Base-by-base conservation (phyloP, 2,329 filamentous ascomycete species). In the Sporothrix euskadiensis region DNA sequence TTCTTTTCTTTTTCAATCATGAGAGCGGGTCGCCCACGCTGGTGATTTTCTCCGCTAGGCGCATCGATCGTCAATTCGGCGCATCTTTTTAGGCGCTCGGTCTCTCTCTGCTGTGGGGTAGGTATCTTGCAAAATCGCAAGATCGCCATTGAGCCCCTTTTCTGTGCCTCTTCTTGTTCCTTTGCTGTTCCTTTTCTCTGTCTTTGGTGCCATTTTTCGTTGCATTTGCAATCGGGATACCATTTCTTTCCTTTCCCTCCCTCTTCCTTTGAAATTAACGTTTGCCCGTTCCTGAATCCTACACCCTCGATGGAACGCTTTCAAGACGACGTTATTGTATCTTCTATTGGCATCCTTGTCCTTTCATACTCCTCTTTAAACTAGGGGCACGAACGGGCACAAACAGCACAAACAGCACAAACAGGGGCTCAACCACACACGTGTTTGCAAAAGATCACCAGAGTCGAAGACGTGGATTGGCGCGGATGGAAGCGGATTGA, bases 91-190 rank as follows among this genome's bases (percentile, higher is more conserved):
- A 52, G 44, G 26, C 65, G 65, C 65, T 35, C 44, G 47, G 44
- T 68, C 65, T 66, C 63, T 66, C 14, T 52, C 35, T 44, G 39
- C 4, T 66, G 61, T 47, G 61, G 61, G 61, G 39, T 30, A 47
- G 61, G 41, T 32, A 32, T 52, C 26, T 52, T 47, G 26, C 61
- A 47, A 52, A 68, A 35, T 52, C 44, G 63, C 44, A 32, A 68
- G 65, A 68, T 68, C 66, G 66, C 16, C 44, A 68, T 68, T 68
- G 22, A 5, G 10, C 26, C 63, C 41, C 19, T 47, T 32, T 35
- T 16, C 44, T 6, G 44, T 66, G 35, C 22, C 56, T 35, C 16
- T 26, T 47, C 26, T 14, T 66, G 35, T 26, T 44, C 35, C 61
- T 57, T 57, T 30, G n/a, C 4, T 26, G 10, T 56, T 56, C 22